Conservation (phyloP, 2,329 filamentous ascomycete genomes). For the Raffaelea albimanens region DNA sequence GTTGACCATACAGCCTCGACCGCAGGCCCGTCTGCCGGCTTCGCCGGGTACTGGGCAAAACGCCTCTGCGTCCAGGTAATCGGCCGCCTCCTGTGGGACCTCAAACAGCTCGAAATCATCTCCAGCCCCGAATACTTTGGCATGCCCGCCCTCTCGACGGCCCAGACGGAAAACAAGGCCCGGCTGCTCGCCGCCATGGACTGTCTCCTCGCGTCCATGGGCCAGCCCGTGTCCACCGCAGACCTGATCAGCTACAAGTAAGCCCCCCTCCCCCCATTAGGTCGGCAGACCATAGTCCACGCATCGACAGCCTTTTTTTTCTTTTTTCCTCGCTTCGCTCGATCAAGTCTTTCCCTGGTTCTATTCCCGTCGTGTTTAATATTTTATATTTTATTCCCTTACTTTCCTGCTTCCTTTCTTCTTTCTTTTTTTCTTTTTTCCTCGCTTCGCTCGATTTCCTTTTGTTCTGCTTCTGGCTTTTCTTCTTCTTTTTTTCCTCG, state of each 20-base stretch:
- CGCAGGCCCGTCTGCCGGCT: background rate
- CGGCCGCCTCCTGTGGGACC: conserved; percentile 21
- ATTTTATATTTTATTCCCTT: too few species aligned
- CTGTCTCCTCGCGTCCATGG: conserved; percentile 13
- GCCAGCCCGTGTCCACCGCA: conserved; percentile 14
- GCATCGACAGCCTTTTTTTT: background rate
- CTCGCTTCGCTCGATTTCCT: too few species aligned
- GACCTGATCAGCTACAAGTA: conserved; percentile 22
- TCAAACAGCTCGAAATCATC: conserved; percentile 19
- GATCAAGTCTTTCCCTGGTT: too few species aligned
- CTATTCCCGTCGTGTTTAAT: too few species aligned
- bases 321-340: too few species aligned
- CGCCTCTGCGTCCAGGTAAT: conserved; percentile 20
- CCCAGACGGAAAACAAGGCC: conserved; percentile 16
- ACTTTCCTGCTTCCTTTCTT: too few species aligned
- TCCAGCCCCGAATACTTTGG: conserved; percentile 17
- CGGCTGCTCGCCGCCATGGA: conserved; percentile 14
- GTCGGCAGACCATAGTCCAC: background rate
- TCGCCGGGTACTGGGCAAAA: conserved; percentile 19
- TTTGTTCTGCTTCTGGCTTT: too few species aligned
- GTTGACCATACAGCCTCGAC: too few species aligned
- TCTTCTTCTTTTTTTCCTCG: background rate
- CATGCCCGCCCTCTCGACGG: conserved; percentile 16
- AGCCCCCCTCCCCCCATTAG: too few species aligned
- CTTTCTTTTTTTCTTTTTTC: too few species aligned